These are phyloP conservation scores for Phlegmacium glaucopus DNA, from an alignment of 768 basidiomycete species.

Conservation along the genomic window DNA sequence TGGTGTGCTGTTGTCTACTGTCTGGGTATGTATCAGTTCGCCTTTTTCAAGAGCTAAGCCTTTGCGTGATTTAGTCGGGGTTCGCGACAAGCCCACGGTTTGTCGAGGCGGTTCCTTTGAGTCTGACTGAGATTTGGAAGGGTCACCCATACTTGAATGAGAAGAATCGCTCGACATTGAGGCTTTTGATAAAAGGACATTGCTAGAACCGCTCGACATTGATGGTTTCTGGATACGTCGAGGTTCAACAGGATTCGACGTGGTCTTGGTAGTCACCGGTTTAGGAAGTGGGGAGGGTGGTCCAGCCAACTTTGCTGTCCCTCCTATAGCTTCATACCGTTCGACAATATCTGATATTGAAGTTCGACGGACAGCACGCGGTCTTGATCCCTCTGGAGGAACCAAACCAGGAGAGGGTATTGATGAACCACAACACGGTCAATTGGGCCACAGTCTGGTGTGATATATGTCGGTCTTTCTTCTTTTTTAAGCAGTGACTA, in stretches of 20 bases:
- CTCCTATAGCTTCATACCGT: conserved; percentile 68
- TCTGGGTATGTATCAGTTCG: conserved; percentile 4
- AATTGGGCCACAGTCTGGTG: conserved; percentile 18
- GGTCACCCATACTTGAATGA: conserved; percentile 2
- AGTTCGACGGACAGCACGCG: conserved; percentile 52
- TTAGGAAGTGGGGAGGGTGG: conserved; percentile 29
- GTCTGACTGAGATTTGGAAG: background rate
- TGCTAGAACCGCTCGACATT: background rate
- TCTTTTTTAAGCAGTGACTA: no score
- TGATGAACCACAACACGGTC: conserved; percentile 37
- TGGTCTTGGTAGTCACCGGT: conserved; percentile 11
- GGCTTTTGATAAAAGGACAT: conserved; percentile 5
- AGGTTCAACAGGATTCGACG: conserved; percentile 5
- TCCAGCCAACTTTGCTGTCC: conserved; percentile 27
- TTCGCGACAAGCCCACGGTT: conserved; percentile 5
- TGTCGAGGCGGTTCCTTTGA: conserved; percentile 7
- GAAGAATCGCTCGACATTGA: conserved; percentile 6
- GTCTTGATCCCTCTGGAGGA: conserved; percentile 44
- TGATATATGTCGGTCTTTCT: no score
- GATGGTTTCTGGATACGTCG: conserved; percentile 9
- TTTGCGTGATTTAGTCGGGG: conserved; percentile 10
- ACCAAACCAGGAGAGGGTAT: conserved; percentile 34
- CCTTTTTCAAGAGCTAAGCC: conserved; percentile 6
- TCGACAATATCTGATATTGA: conserved; percentile 89
- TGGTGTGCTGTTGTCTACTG: conserved; percentile 17